Evolutionary conservation across 306 rosid genomes (phyloP), one percentile per base, ranked within the genome.

Genomic region (Pachyrhizus erosus): DNA sequence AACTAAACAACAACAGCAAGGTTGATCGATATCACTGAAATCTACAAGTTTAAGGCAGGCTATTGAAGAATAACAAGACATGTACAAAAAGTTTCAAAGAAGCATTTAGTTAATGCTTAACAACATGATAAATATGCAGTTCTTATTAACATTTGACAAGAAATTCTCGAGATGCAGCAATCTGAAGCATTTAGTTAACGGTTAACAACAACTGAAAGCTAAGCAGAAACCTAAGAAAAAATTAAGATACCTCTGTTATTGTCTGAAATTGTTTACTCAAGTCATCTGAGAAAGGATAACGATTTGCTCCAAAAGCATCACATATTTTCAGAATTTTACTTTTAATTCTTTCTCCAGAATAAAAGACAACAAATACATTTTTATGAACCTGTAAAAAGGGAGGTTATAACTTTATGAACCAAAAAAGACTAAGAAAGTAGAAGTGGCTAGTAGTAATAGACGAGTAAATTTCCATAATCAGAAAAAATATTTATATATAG

Each of bases 281-380:
- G 70, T 90, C 97, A 75, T 94, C 95, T 9, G 92, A 74, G 86
- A 94, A 90, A 72, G 97, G 94, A 84, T 94, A 94, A 66, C 92
- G 93, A 80, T 90, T 94, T 78, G 97, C 97, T 67, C 94, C 94
- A 86, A 91, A 93, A 83, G 94, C 97, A 62, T 89, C 97, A 69
- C 95, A 89, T 83, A 94, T 93, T 85, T 94, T 94, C 66, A 89
- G 77, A 82, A 91, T 88, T 86, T 93, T 93, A 57, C 79, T 85
- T 83, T 91, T 93, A 73, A 94, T 90, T 72, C 91, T 89, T 62
- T 91, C 98, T 52, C 97, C 97, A 31, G 97, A 93, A 85, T 89
- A 93, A 84, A 93, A 94, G 82, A 93, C 82, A 69, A 90, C 86
- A 61, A 94, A 94, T 34, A 94, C 97, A 78, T 91, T 91, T 90